phyloP scores from a whole-genome alignment of 2,329 filamentous ascomycete genomes.

The Paecilomyces sp. region DNA sequence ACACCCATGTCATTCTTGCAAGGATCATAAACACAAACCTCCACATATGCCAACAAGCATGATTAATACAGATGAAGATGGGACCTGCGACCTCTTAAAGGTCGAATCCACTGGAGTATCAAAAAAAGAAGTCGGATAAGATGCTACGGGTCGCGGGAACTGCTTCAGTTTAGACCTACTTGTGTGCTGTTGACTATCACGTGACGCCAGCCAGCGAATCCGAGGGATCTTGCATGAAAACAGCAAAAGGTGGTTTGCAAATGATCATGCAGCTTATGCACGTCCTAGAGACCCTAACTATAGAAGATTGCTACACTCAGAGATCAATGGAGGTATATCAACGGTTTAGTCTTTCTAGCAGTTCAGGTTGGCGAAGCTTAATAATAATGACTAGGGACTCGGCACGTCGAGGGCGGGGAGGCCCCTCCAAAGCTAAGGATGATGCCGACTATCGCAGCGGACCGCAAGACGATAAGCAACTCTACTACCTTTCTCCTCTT shows the following conservation, averaged over 20 bases:
- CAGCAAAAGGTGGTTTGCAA: background rate
- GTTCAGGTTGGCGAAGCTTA: background rate
- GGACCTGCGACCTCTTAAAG: background rate
- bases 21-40: constrained; percentile 23
- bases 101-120: background rate
- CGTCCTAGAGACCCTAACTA: background rate
- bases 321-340: background rate
- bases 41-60: constrained; percentile 50
- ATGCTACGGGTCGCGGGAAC: background rate
- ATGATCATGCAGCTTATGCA: background rate
- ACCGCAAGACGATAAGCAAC: background rate
- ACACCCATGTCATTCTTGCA: background rate
- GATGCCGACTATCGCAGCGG: background rate
- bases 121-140: background rate
- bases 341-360: background rate
- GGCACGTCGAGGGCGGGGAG: background rate
- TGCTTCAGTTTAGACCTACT: background rate
- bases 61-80: constrained; percentile 20
- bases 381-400: background rate
- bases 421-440: background rate
- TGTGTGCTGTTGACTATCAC: background rate
- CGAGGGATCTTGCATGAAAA: background rate
- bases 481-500: background rate
- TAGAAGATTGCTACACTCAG: background rate
- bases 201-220: background rate